Evolutionary conservation across 2,329 filamentous ascomycete species (phyloP).

Genomic region (Fusarium ramigenum): DNA sequence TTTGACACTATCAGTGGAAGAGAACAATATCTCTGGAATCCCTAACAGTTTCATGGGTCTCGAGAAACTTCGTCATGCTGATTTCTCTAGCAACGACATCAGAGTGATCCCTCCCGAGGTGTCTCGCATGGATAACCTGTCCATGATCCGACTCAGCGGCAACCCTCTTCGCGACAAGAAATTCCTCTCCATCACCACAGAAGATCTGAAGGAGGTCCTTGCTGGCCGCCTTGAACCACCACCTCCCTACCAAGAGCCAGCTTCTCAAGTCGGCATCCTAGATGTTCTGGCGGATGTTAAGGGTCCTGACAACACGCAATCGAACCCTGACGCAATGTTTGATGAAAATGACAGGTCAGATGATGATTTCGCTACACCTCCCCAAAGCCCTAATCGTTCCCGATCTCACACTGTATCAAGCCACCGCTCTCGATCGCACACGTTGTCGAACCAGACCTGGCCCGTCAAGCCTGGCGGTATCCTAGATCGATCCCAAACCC

Average conservation of each 20-base stretch:
- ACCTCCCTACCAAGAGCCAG: constrained; percentile 51
- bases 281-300: constrained; percentile 38
- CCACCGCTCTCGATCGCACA: constrained; percentile 56
- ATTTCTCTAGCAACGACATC: constrained; percentile 88
- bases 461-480: constrained; percentile 67
- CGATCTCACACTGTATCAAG: constrained; percentile 59
- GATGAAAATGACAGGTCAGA: constrained; percentile 61
- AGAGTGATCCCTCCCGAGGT: constrained; percentile 78
- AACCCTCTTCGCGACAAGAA: constrained; percentile 92
- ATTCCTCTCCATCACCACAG: constrained; percentile 80
- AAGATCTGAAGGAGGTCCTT: constrained; percentile 81
- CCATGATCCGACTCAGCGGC: constrained; percentile 80
- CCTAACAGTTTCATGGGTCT: constrained; percentile 79
- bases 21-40: constrained; percentile 81
- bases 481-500: constrained; percentile 75
- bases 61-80: constrained; percentile 75
- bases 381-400: constrained; percentile 59
- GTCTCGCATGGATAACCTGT: constrained; percentile 79
- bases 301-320: background rate
- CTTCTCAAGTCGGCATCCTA: constrained; percentile 28
- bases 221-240: constrained; percentile 71
- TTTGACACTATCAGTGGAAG: constrained; percentile 77
- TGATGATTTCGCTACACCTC: constrained; percentile 65
- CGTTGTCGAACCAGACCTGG: constrained; percentile 60
- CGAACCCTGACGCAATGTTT: background rate